Percentiles rank a stretch among this genome's conserved stretches.
phyloP scores from a whole-genome alignment of 192 early-diverging fungal genomes.

The Mortierella alpina region DNA sequence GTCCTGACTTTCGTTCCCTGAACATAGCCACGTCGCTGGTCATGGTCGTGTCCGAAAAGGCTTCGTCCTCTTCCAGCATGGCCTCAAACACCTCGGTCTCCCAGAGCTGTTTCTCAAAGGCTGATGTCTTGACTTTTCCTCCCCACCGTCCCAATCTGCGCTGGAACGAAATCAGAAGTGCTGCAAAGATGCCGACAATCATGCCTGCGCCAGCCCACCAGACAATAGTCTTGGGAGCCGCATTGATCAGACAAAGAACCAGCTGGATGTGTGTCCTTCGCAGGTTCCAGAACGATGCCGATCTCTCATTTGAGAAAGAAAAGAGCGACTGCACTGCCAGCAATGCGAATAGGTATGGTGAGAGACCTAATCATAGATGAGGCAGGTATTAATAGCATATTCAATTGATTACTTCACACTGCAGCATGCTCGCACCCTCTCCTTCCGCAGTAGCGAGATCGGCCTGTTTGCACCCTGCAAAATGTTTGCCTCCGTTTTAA shows the following conservation, averaged over 20 bases:
- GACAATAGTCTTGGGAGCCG: conserved; percentile 58
- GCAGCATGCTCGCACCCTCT: too few species aligned
- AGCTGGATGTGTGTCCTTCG: conserved; percentile 58
- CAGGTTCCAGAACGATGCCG: conserved; percentile 39
- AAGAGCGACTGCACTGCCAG: conserved; percentile 60
- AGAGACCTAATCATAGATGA: conserved; percentile 50
- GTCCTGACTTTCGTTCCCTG: conserved; percentile 23
- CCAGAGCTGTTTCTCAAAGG: conserved; percentile 40
- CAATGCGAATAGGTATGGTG: conserved; percentile 63
- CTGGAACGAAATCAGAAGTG: conserved; percentile 47
- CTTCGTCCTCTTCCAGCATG: conserved; percentile 31
- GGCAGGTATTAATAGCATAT: neutral
- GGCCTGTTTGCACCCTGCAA: too few species aligned
- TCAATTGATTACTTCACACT: neutral
- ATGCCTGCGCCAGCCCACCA: conserved; percentile 68
- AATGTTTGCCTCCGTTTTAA: too few species aligned
- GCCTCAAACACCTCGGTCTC: conserved; percentile 21
- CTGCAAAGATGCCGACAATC: conserved; percentile 56
- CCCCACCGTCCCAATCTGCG: conserved; percentile 38
- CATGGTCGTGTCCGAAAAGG: conserved; percentile 27
- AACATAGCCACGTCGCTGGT: neutral
- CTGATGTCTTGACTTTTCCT: conserved; percentile 28
- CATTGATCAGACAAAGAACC: conserved; percentile 62
- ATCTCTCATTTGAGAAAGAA: conserved; percentile 20
- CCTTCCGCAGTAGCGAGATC: too few species aligned